phyloP scores from a whole-genome alignment of 306 rosid genomes.

The Sophora flavescens region DNA sequence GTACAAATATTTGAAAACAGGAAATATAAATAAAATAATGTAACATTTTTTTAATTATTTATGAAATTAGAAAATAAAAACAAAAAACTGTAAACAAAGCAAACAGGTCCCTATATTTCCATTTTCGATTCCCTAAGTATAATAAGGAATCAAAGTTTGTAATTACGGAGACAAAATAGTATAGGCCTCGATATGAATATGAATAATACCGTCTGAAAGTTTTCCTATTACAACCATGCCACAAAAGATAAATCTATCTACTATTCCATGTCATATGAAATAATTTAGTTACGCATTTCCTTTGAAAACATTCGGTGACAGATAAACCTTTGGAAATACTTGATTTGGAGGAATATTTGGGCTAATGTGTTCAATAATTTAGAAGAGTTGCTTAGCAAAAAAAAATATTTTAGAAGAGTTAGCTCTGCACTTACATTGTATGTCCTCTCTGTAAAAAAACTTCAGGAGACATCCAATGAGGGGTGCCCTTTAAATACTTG shows the following conservation, averaged over 20 bases:
- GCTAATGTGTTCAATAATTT: neutral
- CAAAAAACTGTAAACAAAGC: no score
- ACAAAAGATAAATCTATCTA: neutral
- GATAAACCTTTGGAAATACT: constrained; percentile 27
- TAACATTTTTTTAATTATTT: no score
- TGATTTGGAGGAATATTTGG: neutral
- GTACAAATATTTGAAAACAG: no score
- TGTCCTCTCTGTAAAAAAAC: constrained; percentile 95
- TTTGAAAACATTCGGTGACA: constrained; percentile 8
- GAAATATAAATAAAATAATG: no score
- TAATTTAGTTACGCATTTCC: neutral
- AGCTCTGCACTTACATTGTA: constrained; percentile 75
- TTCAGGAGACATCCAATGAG: constrained; percentile 99
- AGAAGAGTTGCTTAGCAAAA: no score
- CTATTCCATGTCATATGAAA: constrained; percentile 13
- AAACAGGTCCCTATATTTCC: no score
- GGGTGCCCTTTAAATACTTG: constrained; percentile 96
- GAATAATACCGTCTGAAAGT: neutral
- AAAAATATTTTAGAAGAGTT: constrained; percentile 22
- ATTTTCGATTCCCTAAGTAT: neutral
- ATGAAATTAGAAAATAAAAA: no score
- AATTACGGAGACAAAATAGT: neutral
- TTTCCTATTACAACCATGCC: constrained; percentile 22
- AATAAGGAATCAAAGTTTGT: neutral
- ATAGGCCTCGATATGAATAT: neutral